Percentiles rank a stretch among this genome's conserved stretches.
These are phyloP conservation scores for Starmerella apicola DNA, from an alignment of 805 yeast species.

Conservation along the genomic window DNA sequence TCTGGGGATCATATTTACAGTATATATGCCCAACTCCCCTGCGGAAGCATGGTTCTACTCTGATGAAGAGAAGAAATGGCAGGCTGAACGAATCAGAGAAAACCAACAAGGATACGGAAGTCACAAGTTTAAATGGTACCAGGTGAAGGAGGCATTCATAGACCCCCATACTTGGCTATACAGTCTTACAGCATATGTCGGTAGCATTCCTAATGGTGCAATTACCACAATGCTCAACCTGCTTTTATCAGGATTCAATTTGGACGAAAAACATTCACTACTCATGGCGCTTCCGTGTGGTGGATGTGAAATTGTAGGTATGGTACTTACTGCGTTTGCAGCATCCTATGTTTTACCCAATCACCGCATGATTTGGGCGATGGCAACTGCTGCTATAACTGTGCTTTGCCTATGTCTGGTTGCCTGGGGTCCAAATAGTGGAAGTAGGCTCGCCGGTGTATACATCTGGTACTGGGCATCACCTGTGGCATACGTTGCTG, in stretches of 20 bases:
- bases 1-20: conserved; percentile 35
- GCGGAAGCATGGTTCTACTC: conserved; percentile 26
- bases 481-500: conserved; percentile 8
- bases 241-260: conserved; percentile 37
- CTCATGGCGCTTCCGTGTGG: conserved; percentile 35
- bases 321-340: conserved; percentile 5
- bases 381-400: conserved; percentile 4
- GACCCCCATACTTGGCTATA: conserved; percentile 41
- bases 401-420: conserved; percentile 12
- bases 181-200: conserved; percentile 32
- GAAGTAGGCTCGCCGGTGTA: conserved; percentile 14
- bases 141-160: conserved; percentile 38
- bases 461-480: conserved; percentile 9
- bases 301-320: conserved; percentile 29
- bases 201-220: conserved; percentile 44
- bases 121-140: conserved; percentile 41
- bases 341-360: conserved; percentile 2
- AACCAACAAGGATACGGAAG: conserved; percentile 51
- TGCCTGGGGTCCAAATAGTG: conserved; percentile 19
- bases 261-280: conserved; percentile 30
- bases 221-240: conserved; percentile 39
- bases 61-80: conserved; percentile 35
- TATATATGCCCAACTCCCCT: conserved; percentile 50
- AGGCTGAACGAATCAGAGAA: conserved; percentile 40
- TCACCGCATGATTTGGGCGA: conserved; percentile 10